Percentiles rank a stretch among this genome's conserved stretches.
Conservation (phyloP, 2,329 filamentous ascomycete species). For the Neopestalotiopsis sp. region DNA sequence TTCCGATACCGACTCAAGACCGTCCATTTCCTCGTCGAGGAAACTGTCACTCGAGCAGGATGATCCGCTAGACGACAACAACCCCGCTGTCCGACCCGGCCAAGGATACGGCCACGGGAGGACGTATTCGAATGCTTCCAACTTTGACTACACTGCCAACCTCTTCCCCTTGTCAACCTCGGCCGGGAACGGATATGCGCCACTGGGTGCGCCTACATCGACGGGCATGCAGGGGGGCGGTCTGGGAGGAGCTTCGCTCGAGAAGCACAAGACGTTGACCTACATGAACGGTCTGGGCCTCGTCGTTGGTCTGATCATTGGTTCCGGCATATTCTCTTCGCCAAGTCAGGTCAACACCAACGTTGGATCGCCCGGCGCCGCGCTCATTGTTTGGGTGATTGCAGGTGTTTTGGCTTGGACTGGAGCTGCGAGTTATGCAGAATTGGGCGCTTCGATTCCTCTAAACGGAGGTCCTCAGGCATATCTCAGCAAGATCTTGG, state of each 20-base stretch:
- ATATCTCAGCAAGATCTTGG: constrained; percentile 95
- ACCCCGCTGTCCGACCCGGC: constrained; percentile 51
- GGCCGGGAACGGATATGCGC: constrained; percentile 75
- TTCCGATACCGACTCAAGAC: constrained; percentile 74
- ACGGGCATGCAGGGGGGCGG: constrained; percentile 54
- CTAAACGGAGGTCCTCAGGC: constrained; percentile 93
- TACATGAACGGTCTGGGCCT: constrained; percentile 92
- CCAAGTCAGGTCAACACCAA: constrained; percentile 92
- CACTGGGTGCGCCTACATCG: constrained; percentile 78
- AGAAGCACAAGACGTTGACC: constrained; percentile 95
- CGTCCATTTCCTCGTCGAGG: constrained; percentile 91
- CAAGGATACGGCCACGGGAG: constrained; percentile 60
- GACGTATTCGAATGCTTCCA: constrained; percentile 88
- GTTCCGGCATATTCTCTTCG: constrained; percentile 94
- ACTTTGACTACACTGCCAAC: constrained; percentile 93
- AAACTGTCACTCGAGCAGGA: constrained; percentile 88
- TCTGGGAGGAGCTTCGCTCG: constrained; percentile 78
- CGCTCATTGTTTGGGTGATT: constrained; percentile 88
- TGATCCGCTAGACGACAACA: constrained; percentile 74
- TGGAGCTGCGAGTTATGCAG: constrained; percentile 91
- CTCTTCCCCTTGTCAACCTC: constrained; percentile 92
- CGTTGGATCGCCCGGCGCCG: constrained; percentile 88
- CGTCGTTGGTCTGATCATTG: constrained; percentile 92
- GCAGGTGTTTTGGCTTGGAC: constrained; percentile 97
- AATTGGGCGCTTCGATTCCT: constrained; percentile 93